Evolutionary conservation across 768 basidiomycete species (phyloP).

Genomic region (Collybia sp.): DNA sequence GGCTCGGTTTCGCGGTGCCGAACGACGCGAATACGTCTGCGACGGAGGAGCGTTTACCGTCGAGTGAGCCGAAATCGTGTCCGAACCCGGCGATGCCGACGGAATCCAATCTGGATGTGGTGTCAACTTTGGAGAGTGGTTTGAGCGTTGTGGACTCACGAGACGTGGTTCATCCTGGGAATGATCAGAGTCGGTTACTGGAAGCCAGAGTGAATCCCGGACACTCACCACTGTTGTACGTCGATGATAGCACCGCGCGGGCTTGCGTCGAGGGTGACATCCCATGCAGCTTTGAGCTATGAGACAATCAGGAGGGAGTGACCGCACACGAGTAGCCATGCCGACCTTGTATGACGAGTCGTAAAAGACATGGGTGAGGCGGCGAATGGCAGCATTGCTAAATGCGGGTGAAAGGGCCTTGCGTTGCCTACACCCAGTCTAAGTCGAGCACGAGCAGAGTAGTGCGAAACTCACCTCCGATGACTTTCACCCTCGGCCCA

Average conservation of each 20-base stretch:
- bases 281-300: constrained; percentile 26
- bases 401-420: constrained; percentile 35
- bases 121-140: too few species aligned
- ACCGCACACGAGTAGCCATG: not conserved
- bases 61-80: constrained; percentile 49
- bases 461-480: constrained; percentile 21
- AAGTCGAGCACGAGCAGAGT: not conserved
- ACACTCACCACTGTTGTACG: constrained; percentile 37
- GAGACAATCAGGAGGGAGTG: not conserved
- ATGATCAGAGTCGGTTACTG: too few species aligned
- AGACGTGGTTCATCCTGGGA: constrained; percentile 40
- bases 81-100: constrained; percentile 59
- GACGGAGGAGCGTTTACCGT: constrained; percentile 39
- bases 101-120: constrained; percentile 40
- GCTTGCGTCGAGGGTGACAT: constrained; percentile 12
- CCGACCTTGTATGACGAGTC: constrained; percentile 35
- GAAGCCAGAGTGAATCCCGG: not conserved
- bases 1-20: constrained; percentile 16
- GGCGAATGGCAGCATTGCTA: constrained; percentile 32
- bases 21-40: constrained; percentile 35
- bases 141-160: constrained; percentile 23
- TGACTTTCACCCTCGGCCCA: constrained; percentile 39
- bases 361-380: constrained; percentile 30
- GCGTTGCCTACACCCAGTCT: constrained; percentile 24
- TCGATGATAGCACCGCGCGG: constrained; percentile 35